Evolutionary conservation across 1,284 basidiomycete genomes (phyloP), one percentile per base, ranked within the genome.

Genomic region (Leccinum brunneo-olivaceum): DNA sequence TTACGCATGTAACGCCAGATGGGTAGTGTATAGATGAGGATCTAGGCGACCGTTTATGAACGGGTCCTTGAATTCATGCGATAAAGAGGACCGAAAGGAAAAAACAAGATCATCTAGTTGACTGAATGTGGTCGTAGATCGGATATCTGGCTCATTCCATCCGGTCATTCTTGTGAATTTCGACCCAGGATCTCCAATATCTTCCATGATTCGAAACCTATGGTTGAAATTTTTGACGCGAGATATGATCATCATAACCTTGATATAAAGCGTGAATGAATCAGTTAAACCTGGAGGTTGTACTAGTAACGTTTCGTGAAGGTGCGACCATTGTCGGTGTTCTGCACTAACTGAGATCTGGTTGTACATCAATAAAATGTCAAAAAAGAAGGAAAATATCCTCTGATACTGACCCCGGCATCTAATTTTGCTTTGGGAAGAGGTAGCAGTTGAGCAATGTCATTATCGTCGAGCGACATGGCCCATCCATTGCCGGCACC

Each of bases 181-280:
- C 7, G 50, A 55, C 37, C 49, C 35, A 9, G 58, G 51, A 50
- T 81, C 79, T 16, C 77, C 79, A 25, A 70, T 66, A 53, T 75
- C 76, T 47, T 78, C 74, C 52, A 70, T 73, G 21, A 76, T 67
- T 23, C 76, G 68, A 60, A 82, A 85, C 27, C 84, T 76, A 35
- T 77, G 54, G 54, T 86, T 87, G 62, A 84, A 87, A n/a, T 70
- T 65, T 57, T 86, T 88, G 27, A 84, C 77, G 37, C 67, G 72
- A 9, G 83, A 84, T 25, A 86, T 70, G 29, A 88, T 54, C 45
- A 86, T 77, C 9, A 73, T 69, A 16, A 76, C 73, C 57, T 88
- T 88, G 58, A 86, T 70, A 51, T 83, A 84, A n/a, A 88, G 57
- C n/a, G 75, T 75, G 52, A 85, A 85, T 1, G 82, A 76, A 56